Evolutionary conservation across 805 yeast species (phyloP), one percentile per base, ranked within the genome.

Genomic region (Kodamaea leandrae): DNA sequence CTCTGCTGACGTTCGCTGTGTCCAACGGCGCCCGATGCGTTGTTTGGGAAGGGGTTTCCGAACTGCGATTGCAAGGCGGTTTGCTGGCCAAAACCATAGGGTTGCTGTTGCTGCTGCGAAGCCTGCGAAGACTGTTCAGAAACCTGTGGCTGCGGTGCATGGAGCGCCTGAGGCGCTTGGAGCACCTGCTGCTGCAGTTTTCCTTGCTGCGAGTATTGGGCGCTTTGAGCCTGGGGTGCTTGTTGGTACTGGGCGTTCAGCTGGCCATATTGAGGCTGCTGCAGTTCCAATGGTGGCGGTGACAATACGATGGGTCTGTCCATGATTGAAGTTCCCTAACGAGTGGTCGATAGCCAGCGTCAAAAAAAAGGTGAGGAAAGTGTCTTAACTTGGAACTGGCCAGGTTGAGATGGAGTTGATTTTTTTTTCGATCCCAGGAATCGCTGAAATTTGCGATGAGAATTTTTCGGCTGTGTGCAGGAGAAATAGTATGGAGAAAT

Each of bases 281-380:
- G 53, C 19, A 42, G 55, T 19, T 61, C 66, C 46, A 66, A 63
- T 1, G 72, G 71, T 2, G 70, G 70, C 15, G 73, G 72, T 12
- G 73, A 67, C 42, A 68, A 58, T 29, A 66, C 54, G 33, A 68
- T 68, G 18, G 72, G 72, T 39, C 70, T 55, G 36, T 57, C 63
- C 45, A 36, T 26, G 32, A 28, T 28, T 13, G 32, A 10, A 10
- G 18, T 28, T 14, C 18, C 18, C 14, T 14, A 18, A 25, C n/a
- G n/a, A n/a, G n/a, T n/a, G n/a, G n/a, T n/a, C n/a, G 25, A 21
- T 6, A 21, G 10, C 25, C 25, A 21, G 25, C n/a, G n/a, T n/a
- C n/a, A n/a, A n/a, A n/a, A n/a, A n/a, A n/a, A n/a, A n/a, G n/a
- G 6, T 25, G 28, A 4, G 14, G 28, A 25, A 12, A 14, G n/a